A percentile compares a stretch with the other conserved stretches of the same genome.
Conservation (phyloP, 768 basidiomycete genomes). For the Tulasnella sp. region DNA sequence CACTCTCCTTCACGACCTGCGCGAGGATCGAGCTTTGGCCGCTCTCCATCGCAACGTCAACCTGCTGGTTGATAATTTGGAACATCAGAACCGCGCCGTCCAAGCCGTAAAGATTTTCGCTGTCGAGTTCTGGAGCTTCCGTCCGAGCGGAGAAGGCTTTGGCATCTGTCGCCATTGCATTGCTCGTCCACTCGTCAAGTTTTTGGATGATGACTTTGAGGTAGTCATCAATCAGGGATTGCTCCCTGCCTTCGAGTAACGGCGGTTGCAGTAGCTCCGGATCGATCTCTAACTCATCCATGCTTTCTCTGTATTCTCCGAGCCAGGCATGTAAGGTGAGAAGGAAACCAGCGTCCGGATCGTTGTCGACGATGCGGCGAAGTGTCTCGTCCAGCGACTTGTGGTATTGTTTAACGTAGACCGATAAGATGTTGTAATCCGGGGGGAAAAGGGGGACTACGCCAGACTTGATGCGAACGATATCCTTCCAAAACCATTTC, state of each 20-base stretch:
- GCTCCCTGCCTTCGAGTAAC: slow-evolving; percentile 90
- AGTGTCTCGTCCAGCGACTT: slow-evolving; percentile 68
- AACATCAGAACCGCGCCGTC: slow-evolving; percentile 93
- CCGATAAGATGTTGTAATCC: slow-evolving; percentile 81
- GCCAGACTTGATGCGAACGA: slow-evolving; percentile 85
- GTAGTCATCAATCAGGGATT: slow-evolving; percentile 90
- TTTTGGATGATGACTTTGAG: slow-evolving; percentile 86
- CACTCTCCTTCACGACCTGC: slow-evolving; percentile 78
- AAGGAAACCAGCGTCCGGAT: slow-evolving; percentile 81
- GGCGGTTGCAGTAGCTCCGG: slow-evolving; percentile 78
- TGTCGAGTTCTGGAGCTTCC: slow-evolving; percentile 81
- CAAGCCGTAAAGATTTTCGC: slow-evolving; percentile 81
- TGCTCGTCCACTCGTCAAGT: slow-evolving; percentile 93
- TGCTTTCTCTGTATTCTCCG: slow-evolving; percentile 89
- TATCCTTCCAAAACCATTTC: slow-evolving; percentile 89
- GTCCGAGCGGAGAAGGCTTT: slow-evolving; percentile 74
- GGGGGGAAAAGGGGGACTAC: slow-evolving; percentile 86
- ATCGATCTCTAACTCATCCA: slow-evolving; percentile 87
- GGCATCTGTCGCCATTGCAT: slow-evolving; percentile 86
- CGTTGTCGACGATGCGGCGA: slow-evolving; percentile 57
- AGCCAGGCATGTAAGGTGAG: slow-evolving; percentile 86
- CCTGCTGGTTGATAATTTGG: slow-evolving; percentile 96
- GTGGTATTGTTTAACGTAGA: slow-evolving; percentile 85
- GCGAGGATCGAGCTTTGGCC: slow-evolving; percentile 90
- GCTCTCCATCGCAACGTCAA: slow-evolving; percentile 90